Conservation (phyloP, 2,329 filamentous ascomycete species). For the Penicillium oxalicum region DNA sequence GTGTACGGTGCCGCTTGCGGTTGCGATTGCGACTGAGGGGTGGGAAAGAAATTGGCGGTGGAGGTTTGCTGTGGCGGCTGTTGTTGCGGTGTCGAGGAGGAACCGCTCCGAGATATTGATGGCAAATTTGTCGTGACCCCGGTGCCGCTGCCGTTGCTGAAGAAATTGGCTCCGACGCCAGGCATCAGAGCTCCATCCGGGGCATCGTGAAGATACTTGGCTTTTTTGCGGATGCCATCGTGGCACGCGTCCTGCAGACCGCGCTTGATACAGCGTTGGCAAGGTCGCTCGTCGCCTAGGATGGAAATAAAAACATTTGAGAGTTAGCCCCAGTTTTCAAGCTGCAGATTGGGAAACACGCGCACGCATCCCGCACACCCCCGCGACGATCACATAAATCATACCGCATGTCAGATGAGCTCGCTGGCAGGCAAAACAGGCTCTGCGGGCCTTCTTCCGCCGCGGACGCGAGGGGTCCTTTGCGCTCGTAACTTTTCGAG, state of each 20-base stretch:
- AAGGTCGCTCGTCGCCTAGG: slow-evolving; percentile 88
- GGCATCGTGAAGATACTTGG: slow-evolving; percentile 96
- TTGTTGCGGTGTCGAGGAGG: slow-evolving; percentile 24
- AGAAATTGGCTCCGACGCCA: slow-evolving; percentile 63
- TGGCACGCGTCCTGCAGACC: slow-evolving; percentile 86
- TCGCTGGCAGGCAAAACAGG: slow-evolving; percentile 93
- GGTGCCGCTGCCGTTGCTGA: slow-evolving; percentile 19
- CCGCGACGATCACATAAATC: slow-evolving; percentile 38
- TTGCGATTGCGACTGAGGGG: slow-evolving; percentile 27
- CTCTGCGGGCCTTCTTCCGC: slow-evolving; percentile 90
- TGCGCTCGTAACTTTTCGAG: slow-evolving; percentile 56
- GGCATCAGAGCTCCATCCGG: slow-evolving; percentile 82
- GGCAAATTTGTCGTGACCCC: slow-evolving; percentile 29
- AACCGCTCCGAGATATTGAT: slow-evolving; percentile 29
- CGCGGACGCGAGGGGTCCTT: slow-evolving; percentile 87
- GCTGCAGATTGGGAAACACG: not conserved
- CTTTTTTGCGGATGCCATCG: slow-evolving; percentile 96
- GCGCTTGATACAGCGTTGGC: slow-evolving; percentile 87
- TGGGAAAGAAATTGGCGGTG: slow-evolving; percentile 29
- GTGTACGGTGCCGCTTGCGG: slow-evolving; percentile 28
- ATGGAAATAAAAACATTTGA: slow-evolving; percentile 2
- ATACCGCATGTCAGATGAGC: slow-evolving; percentile 97
- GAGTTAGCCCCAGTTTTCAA: slow-evolving; percentile 4
- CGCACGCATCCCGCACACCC: not conserved
- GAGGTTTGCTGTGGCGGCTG: slow-evolving; percentile 17